These are phyloP conservation scores for Colletotrichum sp. DNA, from an alignment of 2,329 filamentous ascomycete species.

Conservation along the genomic window DNA sequence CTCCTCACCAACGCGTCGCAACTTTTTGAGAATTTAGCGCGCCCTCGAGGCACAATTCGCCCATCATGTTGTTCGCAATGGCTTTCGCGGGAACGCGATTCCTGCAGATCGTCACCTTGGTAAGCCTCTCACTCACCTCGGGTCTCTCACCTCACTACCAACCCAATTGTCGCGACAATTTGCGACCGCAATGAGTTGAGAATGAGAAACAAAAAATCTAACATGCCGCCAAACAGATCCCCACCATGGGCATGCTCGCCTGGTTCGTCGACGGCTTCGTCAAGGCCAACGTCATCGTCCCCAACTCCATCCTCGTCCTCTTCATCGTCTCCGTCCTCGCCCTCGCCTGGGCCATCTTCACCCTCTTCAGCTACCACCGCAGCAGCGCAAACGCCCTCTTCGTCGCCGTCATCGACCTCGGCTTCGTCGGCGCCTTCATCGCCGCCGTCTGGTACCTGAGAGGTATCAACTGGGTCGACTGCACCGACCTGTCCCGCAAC, in stretches of 20 bases:
- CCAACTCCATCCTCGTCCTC: conserved; percentile 67
- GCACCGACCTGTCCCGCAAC: conserved; percentile 60
- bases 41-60: not conserved
- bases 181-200: not conserved
- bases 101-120: conserved; percentile 66
- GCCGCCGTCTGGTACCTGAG: conserved; percentile 65
- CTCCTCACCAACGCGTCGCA: not conserved
- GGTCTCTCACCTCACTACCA: not conserved
- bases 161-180: not conserved
- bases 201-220: not conserved
- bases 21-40: not conserved
- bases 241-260: conserved; percentile 69
- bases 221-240: conserved; percentile 53
- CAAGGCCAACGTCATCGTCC: conserved; percentile 61
- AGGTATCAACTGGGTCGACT: conserved; percentile 68
- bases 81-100: conserved; percentile 69
- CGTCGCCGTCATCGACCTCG: conserved; percentile 64
- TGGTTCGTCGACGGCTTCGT: conserved; percentile 70
- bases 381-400: conserved; percentile 65
- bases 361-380: conserved; percentile 71
- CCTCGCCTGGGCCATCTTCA: conserved; percentile 68
- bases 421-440: conserved; percentile 69
- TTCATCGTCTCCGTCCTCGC: conserved; percentile 72
- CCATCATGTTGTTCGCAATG: conserved; percentile 66
- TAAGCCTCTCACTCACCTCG: conserved; percentile 39